These are phyloP conservation scores for Penicillium hesseltinei DNA, from an alignment of 2,329 filamentous ascomycete genomes.

Conservation along the genomic window DNA sequence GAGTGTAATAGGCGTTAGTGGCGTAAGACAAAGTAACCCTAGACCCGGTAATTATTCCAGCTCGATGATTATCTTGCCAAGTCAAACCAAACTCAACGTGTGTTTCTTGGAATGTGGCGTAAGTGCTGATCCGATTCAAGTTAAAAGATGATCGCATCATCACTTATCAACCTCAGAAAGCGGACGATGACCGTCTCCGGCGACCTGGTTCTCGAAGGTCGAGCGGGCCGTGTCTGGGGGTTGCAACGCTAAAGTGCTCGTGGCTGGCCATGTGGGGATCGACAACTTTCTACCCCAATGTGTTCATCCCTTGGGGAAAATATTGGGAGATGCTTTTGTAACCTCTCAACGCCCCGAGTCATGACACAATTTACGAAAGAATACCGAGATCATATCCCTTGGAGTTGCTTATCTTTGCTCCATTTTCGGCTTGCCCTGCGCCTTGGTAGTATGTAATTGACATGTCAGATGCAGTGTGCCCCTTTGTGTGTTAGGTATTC, in stretches of 20 bases:
- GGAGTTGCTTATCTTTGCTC: neutral
- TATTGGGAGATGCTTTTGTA: neutral
- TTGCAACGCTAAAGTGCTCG: constrained; percentile 5
- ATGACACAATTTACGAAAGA: neutral
- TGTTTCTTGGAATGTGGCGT: neutral
- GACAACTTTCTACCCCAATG: neutral
- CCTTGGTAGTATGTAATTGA: neutral
- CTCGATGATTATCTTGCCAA: neutral
- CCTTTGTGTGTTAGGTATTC: neutral
- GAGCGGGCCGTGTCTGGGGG: neutral
- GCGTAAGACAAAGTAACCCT: neutral
- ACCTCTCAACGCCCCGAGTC: neutral
- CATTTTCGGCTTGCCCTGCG: neutral
- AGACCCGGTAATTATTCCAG: neutral
- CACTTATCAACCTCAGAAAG: neutral
- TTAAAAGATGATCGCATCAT: neutral
- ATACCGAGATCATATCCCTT: neutral
- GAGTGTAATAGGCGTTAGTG: neutral
- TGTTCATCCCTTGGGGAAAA: neutral
- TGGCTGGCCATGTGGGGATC: constrained; percentile 18
- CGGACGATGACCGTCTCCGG: constrained; percentile 1
- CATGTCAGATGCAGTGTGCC: neutral
- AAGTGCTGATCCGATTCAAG: neutral
- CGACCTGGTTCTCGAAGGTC: neutral
- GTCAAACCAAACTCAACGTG: neutral